These are phyloP conservation scores for Tulasnella sp. DNA, from an alignment of 768 basidiomycete genomes.

Conservation along the genomic window DNA sequence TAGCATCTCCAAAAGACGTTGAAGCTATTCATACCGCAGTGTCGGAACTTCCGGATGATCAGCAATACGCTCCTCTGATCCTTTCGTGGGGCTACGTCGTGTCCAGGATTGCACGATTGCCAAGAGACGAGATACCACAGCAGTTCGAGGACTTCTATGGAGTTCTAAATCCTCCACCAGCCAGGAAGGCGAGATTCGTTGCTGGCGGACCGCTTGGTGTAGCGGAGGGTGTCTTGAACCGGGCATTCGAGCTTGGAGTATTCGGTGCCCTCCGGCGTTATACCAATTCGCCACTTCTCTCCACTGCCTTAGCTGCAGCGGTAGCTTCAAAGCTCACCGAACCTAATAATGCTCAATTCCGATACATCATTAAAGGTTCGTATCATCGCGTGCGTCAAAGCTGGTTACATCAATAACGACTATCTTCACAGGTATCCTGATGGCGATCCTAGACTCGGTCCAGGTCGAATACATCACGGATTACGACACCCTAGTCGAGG, in stretches of 20 bases:
- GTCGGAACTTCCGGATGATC: conserved; percentile 38
- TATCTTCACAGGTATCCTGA: conserved; percentile 48
- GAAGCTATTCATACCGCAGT: conserved; percentile 58
- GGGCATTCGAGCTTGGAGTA: neutral
- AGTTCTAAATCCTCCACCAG: conserved; percentile 13
- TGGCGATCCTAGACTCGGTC: conserved; percentile 60
- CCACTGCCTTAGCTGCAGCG: conserved; percentile 58
- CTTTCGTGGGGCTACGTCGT: conserved; percentile 81
- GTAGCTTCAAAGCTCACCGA: conserved; percentile 57
- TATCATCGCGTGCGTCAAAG: conserved; percentile 13
- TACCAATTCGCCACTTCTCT: conserved; percentile 45
- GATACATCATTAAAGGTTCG: conserved; percentile 76
- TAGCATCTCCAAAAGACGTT: conserved; percentile 49
- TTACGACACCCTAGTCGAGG: conserved; percentile 56
- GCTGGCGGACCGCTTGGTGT: neutral
- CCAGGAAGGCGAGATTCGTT: conserved; percentile 9
- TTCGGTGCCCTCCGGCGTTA: conserved; percentile 1
- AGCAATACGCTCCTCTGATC: conserved; percentile 59
- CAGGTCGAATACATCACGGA: conserved; percentile 69
- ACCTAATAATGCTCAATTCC: conserved; percentile 65
- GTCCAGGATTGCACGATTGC: conserved; percentile 41
- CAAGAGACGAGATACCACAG: conserved; percentile 24
- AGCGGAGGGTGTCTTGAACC: neutral
- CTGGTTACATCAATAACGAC: neutral
- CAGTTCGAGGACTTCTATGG: conserved; percentile 17